Evolutionary conservation across 805 yeast genomes (phyloP), one percentile per base, ranked within the genome.

Genomic region (Maudiozyma pseudohumilis): DNA sequence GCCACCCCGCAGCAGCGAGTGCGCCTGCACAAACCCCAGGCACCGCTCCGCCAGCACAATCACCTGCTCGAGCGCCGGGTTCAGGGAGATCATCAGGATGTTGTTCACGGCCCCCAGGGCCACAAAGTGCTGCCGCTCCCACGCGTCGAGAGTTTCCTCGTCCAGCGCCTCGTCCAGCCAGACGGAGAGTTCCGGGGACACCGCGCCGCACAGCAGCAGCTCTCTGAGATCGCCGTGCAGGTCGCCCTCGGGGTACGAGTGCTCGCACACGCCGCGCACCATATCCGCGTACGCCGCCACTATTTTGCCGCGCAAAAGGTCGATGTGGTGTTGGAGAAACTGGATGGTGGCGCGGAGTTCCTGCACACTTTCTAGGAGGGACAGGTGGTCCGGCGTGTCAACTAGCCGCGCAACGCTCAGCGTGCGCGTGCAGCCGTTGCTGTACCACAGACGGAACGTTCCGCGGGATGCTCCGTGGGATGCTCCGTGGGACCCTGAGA

Each of bases 131-230:
- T 28, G 11, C 20, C 17, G 15, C 23, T 60, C 58, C 72, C 85
- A 72, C 45, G 73, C 64, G 43, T 70, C 73, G 15, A 73, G 53
- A 21, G 83, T 83, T 43, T 81, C 62, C 43, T 79, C 86, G 0
- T 84, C 87, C 24, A 81, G 60, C 34, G 76, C 74, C 46, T 78
- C 77, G 17, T 72, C 66, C 50, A 82, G 60, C 76, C 77, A 81
- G 39, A 74, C 76, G 41, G 66, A 68, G 2, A 74, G 59, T 1
- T 64, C 56, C 11, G 61, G 64, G 1, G 75, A 66, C 40, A 77
- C 63, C 36, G 72, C 60, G 2, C 81, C 80, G 0, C 82, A 73
- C 50, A 46, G 61, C 55, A 41, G 40, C 20, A 44, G 42, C 13
- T 36, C 42, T 24, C 34, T 40, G 17, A 59, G 26, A 18, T 66